phyloP scores from a whole-genome alignment of 345 rosid species.

The Moricandia arvensis region DNA sequence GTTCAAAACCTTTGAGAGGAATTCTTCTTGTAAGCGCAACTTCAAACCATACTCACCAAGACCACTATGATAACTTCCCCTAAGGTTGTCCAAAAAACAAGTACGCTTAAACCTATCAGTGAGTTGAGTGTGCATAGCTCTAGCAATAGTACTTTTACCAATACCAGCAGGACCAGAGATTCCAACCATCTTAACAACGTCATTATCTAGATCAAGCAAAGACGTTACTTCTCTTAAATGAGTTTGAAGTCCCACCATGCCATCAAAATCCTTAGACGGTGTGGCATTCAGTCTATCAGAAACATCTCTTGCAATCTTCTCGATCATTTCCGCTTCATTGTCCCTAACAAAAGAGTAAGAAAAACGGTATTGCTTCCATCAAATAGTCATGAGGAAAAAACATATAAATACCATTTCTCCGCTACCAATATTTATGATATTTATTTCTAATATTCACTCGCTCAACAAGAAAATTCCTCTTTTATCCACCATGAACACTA shows the following conservation, averaged over 20 bases:
- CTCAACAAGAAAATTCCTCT: no score
- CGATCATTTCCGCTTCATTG: background rate
- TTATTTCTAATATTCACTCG: no score
- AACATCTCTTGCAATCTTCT: background rate
- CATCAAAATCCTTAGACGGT: constrained; percentile 3
- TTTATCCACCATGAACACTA: no score
- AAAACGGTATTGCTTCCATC: no score
- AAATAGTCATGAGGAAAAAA: no score
- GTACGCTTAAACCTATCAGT: background rate
- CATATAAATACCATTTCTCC: no score
- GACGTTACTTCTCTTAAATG: background rate
- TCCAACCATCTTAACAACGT: background rate
- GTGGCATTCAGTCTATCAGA: background rate
- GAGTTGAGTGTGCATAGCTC: background rate
- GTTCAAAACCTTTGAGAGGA: constrained; percentile 2
- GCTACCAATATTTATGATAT: no score
- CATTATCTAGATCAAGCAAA: background rate
- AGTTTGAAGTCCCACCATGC: background rate
- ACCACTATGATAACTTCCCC: background rate
- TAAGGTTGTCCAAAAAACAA: constrained; percentile 9
- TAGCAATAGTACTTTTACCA: constrained; percentile 20
- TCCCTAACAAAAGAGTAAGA: no score
- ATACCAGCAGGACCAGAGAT: constrained; percentile 13
- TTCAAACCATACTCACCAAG: background rate
- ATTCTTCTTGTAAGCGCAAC: background rate